A percentile compares a stretch with the other conserved stretches of the same genome.
phyloP scores from a whole-genome alignment of 306 rosid genomes.

The Cyclanthera cordifolia region DNA sequence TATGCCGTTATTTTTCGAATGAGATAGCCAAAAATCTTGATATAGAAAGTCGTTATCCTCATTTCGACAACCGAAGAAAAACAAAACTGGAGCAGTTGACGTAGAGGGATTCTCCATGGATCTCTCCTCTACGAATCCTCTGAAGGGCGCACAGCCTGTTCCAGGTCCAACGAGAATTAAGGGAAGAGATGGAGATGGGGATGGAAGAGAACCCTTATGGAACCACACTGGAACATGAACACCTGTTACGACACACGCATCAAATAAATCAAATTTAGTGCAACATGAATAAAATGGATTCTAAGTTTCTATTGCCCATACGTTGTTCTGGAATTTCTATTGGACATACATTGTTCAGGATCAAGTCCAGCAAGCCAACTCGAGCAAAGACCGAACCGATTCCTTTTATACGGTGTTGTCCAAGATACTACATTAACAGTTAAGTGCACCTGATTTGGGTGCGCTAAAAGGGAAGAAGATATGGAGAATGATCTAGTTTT shows the following conservation, averaged over 20 bases:
- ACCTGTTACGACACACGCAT: slow-evolving; percentile 28
- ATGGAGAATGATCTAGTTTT: slow-evolving; percentile 81
- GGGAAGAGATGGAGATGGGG: slow-evolving; percentile 70
- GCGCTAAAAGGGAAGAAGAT: slow-evolving; percentile 57
- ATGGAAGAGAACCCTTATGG: slow-evolving; percentile 66
- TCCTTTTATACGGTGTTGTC: slow-evolving; percentile 81
- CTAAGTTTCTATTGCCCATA: slow-evolving; percentile 17
- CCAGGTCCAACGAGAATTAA: slow-evolving; percentile 87
- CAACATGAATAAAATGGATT: neutral
- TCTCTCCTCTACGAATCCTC: slow-evolving; percentile 78
- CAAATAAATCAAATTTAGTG: neutral
- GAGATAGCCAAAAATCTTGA: slow-evolving; percentile 61
- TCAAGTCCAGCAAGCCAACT: slow-evolving; percentile 71
- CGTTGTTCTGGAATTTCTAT: slow-evolving; percentile 31
- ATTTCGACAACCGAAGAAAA: slow-evolving; percentile 79
- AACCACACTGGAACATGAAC: slow-evolving; percentile 56
- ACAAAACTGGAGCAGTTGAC: slow-evolving; percentile 55
- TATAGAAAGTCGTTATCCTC: slow-evolving; percentile 62
- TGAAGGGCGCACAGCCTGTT: slow-evolving; percentile 89
- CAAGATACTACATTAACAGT: slow-evolving; percentile 66
- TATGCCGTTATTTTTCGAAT: slow-evolving; percentile 42
- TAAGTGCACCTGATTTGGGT: slow-evolving; percentile 73
- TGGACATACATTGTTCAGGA: slow-evolving; percentile 42
- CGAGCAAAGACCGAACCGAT: slow-evolving; percentile 65
- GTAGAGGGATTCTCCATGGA: slow-evolving; percentile 37